Conservation (phyloP, 345 rosid species). For the Lepidium aucheri region DNA sequence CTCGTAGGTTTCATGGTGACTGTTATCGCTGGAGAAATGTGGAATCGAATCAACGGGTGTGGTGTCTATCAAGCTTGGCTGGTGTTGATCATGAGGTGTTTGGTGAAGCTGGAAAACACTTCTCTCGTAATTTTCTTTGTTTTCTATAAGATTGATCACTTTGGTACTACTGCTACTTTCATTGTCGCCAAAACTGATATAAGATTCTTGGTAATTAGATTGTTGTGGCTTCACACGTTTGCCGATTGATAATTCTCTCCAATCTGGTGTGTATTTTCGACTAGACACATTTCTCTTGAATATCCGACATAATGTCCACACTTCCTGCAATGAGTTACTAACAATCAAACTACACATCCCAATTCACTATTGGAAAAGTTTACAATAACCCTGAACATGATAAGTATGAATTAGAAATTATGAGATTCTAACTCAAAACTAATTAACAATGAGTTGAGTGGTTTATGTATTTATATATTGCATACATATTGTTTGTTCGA, state of each 20-base stretch:
- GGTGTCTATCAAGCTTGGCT: constrained; percentile 20
- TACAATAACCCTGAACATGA: background rate
- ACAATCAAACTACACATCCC: background rate
- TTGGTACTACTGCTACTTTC: constrained; percentile 25
- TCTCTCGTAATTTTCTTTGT: constrained; percentile 17
- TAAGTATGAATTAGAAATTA: no score
- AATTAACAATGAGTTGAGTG: no score
- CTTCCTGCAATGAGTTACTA: constrained; percentile 49
- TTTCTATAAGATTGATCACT: constrained; percentile 15
- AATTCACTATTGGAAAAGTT: no score
- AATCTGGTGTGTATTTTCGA: constrained; percentile 44
- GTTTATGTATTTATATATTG: no score
- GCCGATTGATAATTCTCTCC: constrained; percentile 42
- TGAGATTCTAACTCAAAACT: no score
- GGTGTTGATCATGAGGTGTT: constrained; percentile 3
- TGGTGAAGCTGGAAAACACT: constrained; percentile 11
- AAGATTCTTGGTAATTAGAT: constrained; percentile 33
- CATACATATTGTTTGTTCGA: no score
- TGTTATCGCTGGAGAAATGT: constrained; percentile 23
- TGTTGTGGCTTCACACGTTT: constrained; percentile 20
- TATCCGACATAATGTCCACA: constrained; percentile 79
- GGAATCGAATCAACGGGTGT: constrained; percentile 25
- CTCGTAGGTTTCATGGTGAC: constrained; percentile 25
- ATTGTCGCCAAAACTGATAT: constrained; percentile 39
- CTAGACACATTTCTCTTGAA: constrained; percentile 51